Evolutionary conservation across 768 basidiomycete genomes (phyloP).

Genomic region (Trametes maxima): DNA sequence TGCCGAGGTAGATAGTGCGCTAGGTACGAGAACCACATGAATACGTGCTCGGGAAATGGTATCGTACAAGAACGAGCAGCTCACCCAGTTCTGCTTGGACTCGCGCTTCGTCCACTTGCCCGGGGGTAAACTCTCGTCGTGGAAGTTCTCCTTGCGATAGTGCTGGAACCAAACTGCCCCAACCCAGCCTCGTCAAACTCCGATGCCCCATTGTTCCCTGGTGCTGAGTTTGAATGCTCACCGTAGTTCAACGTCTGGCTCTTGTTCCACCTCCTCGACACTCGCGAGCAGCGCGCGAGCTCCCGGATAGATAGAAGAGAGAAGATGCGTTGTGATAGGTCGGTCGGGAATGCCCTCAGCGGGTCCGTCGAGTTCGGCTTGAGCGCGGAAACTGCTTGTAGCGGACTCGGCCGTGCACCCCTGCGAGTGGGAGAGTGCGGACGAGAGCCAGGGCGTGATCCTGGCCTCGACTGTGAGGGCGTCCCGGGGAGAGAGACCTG

Average conservation of each 20-base stretch:
- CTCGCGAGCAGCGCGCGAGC: constrained; percentile 75
- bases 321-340: constrained; percentile 81
- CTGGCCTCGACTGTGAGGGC: constrained; percentile 57
- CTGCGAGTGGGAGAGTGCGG: constrained; percentile 15
- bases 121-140: constrained; percentile 73
- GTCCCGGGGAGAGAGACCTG: constrained; percentile 72
- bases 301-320: constrained; percentile 58
- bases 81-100: constrained; percentile 91
- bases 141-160: constrained; percentile 85
- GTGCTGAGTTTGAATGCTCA: constrained; percentile 34
- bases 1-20: constrained; percentile 53
- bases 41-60: background rate
- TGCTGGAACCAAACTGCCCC: constrained; percentile 89
- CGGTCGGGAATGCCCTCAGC: constrained; percentile 74
- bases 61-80: constrained; percentile 21
- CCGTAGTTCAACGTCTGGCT: constrained; percentile 93
- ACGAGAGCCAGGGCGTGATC: constrained; percentile 48
- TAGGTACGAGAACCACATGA: constrained; percentile 26
- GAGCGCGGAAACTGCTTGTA: constrained; percentile 25
- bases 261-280: constrained; percentile 84
- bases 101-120: constrained; percentile 93
- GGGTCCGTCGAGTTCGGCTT: constrained; percentile 47
- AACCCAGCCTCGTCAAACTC: background rate
- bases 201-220: background rate
- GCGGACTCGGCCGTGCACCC: constrained; percentile 46